Evolutionary conservation across 1,284 basidiomycete genomes (phyloP).

Genomic region (Ganoderma sinense): DNA sequence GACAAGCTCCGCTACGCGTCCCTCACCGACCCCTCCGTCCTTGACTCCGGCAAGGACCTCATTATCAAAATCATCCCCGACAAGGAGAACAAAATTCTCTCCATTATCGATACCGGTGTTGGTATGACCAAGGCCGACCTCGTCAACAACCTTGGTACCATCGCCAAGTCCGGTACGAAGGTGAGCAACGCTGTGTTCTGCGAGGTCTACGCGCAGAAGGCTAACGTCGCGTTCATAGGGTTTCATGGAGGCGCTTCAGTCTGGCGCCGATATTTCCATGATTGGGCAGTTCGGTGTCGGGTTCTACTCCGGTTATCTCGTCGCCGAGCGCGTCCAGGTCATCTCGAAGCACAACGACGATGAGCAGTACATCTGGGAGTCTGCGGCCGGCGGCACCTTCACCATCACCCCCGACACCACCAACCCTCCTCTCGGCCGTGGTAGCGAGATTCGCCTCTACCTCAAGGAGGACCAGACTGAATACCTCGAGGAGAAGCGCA

Average conservation of each 20-base stretch:
- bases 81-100: slow-evolving; percentile 94
- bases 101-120: slow-evolving; percentile 96
- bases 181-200: slow-evolving; percentile 46
- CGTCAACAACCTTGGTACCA: slow-evolving; percentile 99
- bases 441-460: slow-evolving; percentile 94
- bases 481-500: slow-evolving; percentile 99
- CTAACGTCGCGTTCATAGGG: slow-evolving; percentile 61
- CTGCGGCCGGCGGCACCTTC: slow-evolving; percentile 98
- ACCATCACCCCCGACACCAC: slow-evolving; percentile 95
- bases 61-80: slow-evolving; percentile 93
- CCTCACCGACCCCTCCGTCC: slow-evolving; percentile 88
- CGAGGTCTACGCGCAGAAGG: neutral
- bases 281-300: slow-evolving; percentile 98
- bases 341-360: slow-evolving; percentile 99
- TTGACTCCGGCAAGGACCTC: slow-evolving; percentile 90
- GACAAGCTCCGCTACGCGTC: slow-evolving; percentile 97
- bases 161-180: slow-evolving; percentile 97
- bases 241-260: slow-evolving; percentile 96
- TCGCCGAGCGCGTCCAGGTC: slow-evolving; percentile 97
- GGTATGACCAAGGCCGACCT: slow-evolving; percentile 99
- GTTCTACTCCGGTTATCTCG: slow-evolving; percentile 99
- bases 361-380: slow-evolving; percentile 99
- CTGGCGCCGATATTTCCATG: slow-evolving; percentile 97
- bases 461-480: slow-evolving; percentile 99
- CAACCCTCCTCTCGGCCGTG: slow-evolving; percentile 93